Evolutionary conservation across 768 basidiomycete genomes (phyloP).

Genomic region (Termitomyces sp.): DNA sequence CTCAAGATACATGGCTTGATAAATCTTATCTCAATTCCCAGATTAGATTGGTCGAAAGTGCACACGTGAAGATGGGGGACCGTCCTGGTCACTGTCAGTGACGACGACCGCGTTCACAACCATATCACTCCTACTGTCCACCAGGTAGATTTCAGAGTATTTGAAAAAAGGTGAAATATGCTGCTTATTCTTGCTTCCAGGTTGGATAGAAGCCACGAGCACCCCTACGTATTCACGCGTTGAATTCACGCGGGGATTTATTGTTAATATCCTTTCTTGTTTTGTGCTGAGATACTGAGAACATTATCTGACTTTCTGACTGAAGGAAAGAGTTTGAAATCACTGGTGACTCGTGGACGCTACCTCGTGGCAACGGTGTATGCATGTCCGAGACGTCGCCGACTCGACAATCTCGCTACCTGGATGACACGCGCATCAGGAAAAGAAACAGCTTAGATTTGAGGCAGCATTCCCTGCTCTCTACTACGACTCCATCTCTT

Average conservation of each 20-base stretch:
- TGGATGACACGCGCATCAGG: conserved; percentile 14
- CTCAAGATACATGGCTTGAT: no score
- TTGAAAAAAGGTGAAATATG: background rate
- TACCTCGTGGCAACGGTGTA: conserved; percentile 10
- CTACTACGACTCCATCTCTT: conserved; percentile 6
- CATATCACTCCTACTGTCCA: background rate
- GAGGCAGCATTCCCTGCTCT: conserved; percentile 11
- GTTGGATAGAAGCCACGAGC: background rate
- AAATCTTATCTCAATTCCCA: background rate
- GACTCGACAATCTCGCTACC: conserved; percentile 10
- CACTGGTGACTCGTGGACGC: background rate
- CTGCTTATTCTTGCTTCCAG: background rate
- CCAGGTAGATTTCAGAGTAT: background rate
- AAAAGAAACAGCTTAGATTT: conserved; percentile 13
- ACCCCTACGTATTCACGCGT: background rate
- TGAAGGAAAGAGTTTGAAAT: background rate
- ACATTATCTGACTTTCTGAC: no score
- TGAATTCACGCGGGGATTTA: background rate
- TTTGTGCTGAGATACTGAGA: background rate
- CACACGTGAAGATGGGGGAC: no score
- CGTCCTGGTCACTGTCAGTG: no score
- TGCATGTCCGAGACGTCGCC: conserved; percentile 19
- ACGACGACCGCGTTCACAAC: background rate
- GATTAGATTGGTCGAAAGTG: background rate
- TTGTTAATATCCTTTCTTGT: background rate